Conservation (phyloP, 108 stramenopile genomes). For the Bacterosira constricta region DNA sequence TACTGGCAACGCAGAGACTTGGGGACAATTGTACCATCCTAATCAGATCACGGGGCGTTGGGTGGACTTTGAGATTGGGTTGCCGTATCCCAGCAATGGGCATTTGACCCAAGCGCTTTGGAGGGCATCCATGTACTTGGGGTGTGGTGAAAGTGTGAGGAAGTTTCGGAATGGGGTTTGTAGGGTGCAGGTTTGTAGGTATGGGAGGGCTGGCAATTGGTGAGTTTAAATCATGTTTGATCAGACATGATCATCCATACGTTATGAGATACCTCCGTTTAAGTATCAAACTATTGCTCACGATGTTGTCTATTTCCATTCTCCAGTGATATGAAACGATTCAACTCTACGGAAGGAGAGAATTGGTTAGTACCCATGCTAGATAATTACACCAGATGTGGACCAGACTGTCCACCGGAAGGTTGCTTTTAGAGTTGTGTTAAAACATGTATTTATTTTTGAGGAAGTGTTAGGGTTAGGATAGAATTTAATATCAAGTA, state of each 20-base stretch:
- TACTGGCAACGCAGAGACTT: constrained; percentile 26
- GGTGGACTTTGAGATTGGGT: constrained; percentile 44
- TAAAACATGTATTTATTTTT: too few species aligned
- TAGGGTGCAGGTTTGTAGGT: constrained; percentile 49
- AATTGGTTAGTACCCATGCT: constrained; percentile 41
- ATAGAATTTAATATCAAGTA: too few species aligned
- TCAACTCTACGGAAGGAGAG: constrained; percentile 29
- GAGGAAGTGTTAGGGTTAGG: too few species aligned
- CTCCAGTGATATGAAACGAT: constrained; percentile 30
- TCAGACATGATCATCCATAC: neutral
- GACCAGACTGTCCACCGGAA: constrained; percentile 2
- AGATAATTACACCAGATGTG: constrained; percentile 24
- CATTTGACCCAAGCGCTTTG: constrained; percentile 46
- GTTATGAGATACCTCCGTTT: neutral
- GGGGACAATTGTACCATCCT: constrained; percentile 44
- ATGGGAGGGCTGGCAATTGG: constrained; percentile 47
- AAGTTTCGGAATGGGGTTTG: constrained; percentile 25
- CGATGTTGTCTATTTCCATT: neutral
- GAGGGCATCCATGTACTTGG: constrained; percentile 38
- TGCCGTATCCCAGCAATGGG: constrained; percentile 44
- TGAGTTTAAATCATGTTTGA: neutral
- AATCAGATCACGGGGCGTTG: constrained; percentile 40
- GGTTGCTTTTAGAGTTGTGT: constrained; percentile 6
- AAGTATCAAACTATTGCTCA: neutral
- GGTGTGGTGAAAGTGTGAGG: constrained; percentile 43